phyloP scores from a whole-genome alignment of 1,284 basidiomycete genomes.

The Melampsora americana region DNA sequence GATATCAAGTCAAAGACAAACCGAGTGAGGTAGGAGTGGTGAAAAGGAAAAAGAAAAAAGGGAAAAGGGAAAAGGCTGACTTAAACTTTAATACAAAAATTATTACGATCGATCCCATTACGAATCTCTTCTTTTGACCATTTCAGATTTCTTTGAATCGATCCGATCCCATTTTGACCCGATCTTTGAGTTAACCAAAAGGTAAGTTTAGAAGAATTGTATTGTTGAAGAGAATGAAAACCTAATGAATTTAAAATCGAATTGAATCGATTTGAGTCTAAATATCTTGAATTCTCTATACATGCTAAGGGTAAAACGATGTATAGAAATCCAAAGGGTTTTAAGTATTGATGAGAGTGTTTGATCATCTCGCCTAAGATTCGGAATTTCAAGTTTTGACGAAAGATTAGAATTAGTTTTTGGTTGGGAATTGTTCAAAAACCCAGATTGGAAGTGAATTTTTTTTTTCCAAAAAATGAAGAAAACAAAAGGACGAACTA shows the following conservation, averaged over 20 bases:
- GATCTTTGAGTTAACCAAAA: conserved; percentile 52
- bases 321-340: conserved; percentile 53
- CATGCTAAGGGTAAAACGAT: conserved; percentile 56
- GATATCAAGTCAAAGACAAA: too few relatives aligned
- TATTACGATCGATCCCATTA: conserved; percentile 53
- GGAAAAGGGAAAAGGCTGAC: too few relatives aligned
- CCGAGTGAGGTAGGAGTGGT: too few relatives aligned
- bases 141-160: conserved; percentile 15
- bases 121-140: conserved; percentile 54
- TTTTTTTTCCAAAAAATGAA: background rate
- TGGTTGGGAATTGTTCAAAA: too few relatives aligned
- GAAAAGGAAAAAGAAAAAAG: too few relatives aligned
- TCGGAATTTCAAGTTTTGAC: background rate
- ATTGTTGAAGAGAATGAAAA: conserved; percentile 51
- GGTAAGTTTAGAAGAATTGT: conserved; percentile 54
- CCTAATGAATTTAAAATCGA: conserved; percentile 53
- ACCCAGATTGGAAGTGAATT: background rate
- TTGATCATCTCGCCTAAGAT: conserved; percentile 47
- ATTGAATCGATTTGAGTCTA: conserved; percentile 52
- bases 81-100: conserved; percentile 52
- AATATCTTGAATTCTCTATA: conserved; percentile 54
- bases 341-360: conserved; percentile 49
- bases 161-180: conserved; percentile 25
- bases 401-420: background rate
- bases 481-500: conserved; percentile 45